Evolutionary conservation across 2,329 filamentous ascomycete species (phyloP).

Genomic region (Colletotrichum cordylinicola): DNA sequence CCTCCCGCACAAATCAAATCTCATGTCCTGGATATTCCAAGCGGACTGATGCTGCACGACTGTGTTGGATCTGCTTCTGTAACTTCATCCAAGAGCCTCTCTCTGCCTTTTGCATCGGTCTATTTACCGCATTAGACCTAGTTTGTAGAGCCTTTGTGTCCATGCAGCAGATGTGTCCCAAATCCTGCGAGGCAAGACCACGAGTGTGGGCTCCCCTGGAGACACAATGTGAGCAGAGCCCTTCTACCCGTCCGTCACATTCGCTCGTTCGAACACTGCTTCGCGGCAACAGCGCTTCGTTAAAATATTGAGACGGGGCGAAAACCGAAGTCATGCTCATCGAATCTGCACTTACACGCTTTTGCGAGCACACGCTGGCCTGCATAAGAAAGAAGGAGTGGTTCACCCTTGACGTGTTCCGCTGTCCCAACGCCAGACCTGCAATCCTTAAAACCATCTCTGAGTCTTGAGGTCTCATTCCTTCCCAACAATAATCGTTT

Average conservation of each 20-base stretch:
- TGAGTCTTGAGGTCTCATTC: rapidly evolving
- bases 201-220: neutral
- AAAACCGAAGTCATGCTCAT: neutral
- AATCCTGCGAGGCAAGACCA: rapidly evolving
- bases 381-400: neutral
- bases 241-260: neutral
- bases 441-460: neutral
- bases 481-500: rapidly evolving
- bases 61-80: neutral
- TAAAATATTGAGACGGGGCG: rapidly evolving
- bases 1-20: neutral
- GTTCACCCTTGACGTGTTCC: neutral
- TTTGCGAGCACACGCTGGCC: neutral
- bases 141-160: rapidly evolving
- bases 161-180: neutral
- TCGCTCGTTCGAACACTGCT: rapidly evolving
- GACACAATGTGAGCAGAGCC: neutral
- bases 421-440: neutral
- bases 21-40: neutral
- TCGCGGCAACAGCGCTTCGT: neutral
- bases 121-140: neutral
- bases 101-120: neutral
- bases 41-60: neutral
- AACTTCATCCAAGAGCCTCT: neutral
- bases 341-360: neutral